Conservation (phyloP, 2,329 filamentous ascomycete genomes). For the Metarhizium humberi region DNA sequence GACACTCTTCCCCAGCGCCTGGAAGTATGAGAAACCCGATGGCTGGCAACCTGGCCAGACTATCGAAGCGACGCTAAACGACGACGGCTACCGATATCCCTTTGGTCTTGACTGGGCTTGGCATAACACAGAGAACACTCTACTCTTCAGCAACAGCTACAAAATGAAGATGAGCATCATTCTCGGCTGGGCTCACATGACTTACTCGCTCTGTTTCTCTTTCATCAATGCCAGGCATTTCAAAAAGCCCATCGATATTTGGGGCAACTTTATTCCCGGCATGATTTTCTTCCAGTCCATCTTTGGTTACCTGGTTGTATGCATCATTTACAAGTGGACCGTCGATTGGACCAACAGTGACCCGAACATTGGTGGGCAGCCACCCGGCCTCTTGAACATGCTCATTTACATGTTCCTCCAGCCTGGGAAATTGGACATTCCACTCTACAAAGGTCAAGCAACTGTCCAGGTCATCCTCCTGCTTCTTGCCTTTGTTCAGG, state of each 20-base stretch:
- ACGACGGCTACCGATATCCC: conserved; percentile 73
- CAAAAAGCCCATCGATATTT: conserved; percentile 89
- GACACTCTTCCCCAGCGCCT: conserved; percentile 80
- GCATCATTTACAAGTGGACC: conserved; percentile 95
- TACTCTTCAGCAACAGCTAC: conserved; percentile 95
- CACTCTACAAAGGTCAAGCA: conserved; percentile 70
- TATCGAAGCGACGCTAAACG: conserved; percentile 58
- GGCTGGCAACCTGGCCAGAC: conserved; percentile 56
- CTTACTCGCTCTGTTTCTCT: conserved; percentile 88
- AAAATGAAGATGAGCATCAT: conserved; percentile 99
- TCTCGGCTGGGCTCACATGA: conserved; percentile 97
- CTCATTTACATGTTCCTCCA: conserved; percentile 98
- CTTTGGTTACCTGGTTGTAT: conserved; percentile 90
- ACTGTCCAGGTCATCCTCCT: conserved; percentile 69
- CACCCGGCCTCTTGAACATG: conserved; percentile 94
- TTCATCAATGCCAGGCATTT: conserved; percentile 93
- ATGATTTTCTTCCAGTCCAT: conserved; percentile 99
- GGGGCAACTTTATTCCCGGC: conserved; percentile 92
- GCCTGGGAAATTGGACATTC: conserved; percentile 64
- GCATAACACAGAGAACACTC: conserved; percentile 91
- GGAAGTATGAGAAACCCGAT: conserved; percentile 65
- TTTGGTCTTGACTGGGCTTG: conserved; percentile 94
- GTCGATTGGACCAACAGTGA: conserved; percentile 65
- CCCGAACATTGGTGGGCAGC: conserved; percentile 36
- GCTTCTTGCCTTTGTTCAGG: conserved; percentile 73